Conservation (phyloP, 1,284 basidiomycete genomes). For the Tremellales sp. region DNA sequence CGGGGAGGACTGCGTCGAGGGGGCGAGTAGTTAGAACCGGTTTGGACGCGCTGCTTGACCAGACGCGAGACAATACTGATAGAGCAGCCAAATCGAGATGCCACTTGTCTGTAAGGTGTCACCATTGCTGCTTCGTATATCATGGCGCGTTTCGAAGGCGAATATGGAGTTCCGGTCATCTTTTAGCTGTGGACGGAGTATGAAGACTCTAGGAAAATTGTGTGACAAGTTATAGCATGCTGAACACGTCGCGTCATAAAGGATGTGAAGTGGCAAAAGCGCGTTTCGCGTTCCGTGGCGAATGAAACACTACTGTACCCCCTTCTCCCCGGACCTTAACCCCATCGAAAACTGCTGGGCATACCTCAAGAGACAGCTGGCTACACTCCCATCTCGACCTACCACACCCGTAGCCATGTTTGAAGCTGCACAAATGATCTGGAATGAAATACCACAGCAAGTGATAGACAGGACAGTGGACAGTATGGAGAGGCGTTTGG, state of each 20-base stretch:
- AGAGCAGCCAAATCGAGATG: conserved; percentile 2
- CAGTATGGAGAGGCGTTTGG: not conserved
- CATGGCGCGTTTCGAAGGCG: conserved; percentile 5
- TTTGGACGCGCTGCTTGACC: not conserved
- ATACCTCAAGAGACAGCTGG: conserved; percentile 5
- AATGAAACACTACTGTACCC: no score
- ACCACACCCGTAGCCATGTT: conserved; percentile 1
- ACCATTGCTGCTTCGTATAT: conserved; percentile 3
- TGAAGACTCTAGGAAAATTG: no score
- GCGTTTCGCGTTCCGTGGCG: no score
- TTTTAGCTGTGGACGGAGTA: no score
- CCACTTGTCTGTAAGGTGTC: conserved; percentile 4
- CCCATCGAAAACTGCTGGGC: conserved; percentile 10
- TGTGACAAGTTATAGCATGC: no score
- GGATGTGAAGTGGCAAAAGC: no score
- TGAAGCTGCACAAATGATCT: not conserved
- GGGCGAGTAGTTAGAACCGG: not conserved
- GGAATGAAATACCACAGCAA: conserved; percentile 4
- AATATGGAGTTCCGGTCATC: not conserved
- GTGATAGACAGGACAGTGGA: no score
- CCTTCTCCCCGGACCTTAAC: conserved; percentile 12
- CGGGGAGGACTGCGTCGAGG: not conserved
- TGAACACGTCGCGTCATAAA: no score
- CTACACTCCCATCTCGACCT: not conserved
- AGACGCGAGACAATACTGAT: conserved; percentile 5